These are phyloP conservation scores for Peterozyma toletana DNA, from an alignment of 805 yeast genomes.

Conservation along the genomic window DNA sequence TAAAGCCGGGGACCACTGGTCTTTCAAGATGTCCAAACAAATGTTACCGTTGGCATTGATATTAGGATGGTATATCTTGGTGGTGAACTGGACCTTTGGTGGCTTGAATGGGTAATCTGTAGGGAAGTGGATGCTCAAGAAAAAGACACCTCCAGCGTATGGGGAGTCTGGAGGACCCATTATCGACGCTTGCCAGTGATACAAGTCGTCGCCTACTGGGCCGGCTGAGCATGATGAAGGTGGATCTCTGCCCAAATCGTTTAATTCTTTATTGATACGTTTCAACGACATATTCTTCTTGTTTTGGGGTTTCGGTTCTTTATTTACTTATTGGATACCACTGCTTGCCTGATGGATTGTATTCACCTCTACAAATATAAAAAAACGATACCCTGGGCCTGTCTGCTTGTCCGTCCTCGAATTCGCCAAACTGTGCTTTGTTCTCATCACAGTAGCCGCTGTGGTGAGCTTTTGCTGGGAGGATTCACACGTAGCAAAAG, in stretches of 20 bases:
- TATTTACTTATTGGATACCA: no score
- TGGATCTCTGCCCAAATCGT: conserved; percentile 79
- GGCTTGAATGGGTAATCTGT: conserved; percentile 87
- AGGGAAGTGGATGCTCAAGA: conserved; percentile 89
- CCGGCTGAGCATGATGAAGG: conserved; percentile 97
- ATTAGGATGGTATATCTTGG: conserved; percentile 88
- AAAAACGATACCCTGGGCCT: no score
- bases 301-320: background rate
- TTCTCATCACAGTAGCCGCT: no score
- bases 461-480: no score
- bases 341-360: background rate
- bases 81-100: conserved; percentile 79
- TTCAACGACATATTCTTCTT: conserved; percentile 63
- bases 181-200: conserved; percentile 44
- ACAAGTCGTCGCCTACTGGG: conserved; percentile 51
- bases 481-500: no score
- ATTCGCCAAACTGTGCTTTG: no score
- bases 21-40: conserved; percentile 90
- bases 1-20: conserved; percentile 97
- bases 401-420: no score
- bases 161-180: conserved; percentile 47
- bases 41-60: conserved; percentile 93
- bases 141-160: conserved; percentile 47
- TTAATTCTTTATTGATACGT: conserved; percentile 77
- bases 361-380: background rate